Evolutionary conservation across 1,284 basidiomycete species (phyloP), one percentile per base, ranked within the genome.

Genomic region (Leccinum subrobustum): DNA sequence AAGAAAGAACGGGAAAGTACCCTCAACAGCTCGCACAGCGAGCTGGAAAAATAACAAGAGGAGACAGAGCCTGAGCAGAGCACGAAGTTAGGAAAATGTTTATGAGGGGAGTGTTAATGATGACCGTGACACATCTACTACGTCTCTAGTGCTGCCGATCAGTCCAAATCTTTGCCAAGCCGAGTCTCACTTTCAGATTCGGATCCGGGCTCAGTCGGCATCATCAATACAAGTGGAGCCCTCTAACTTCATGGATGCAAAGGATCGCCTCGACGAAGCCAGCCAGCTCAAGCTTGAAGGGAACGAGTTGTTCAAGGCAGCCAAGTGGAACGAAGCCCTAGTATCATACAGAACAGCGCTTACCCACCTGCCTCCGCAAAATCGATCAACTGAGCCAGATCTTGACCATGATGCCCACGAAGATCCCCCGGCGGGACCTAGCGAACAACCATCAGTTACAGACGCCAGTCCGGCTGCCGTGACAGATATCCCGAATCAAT

Each of bases 241-340:
- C 35, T 14, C 54, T 58, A 47, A 9, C 29, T 31, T 9, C 60
- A 62, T 68, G 60, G 35, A 62, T 23, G 7, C 59, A 56, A 63
- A 85, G 82, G 73, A 76, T 61, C 73, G 66, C 62, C 74, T 90
- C 35, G 72, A 71, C 50, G 77, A 78, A 57, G 86, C 86, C 33
- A 83, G 83, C 37, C 81, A 83, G 60, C 73, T 87, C 56, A 92
- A 91, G 72, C 74, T 77, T 14, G 82, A 85, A 68, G 85, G 85
- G 8, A 87, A 85, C 56, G 79, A 77, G 4, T 72, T 78, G 57
- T 87, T 86, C 68, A 77, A 79, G 47, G 70, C 75, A 37, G 72
- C 78, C 56, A 75, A 78, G 63, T 92, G 88, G 89, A 76, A 78
- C 27, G 84, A 88, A 67, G 90, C 91, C 2, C 73, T 92, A 6